Conservation (phyloP, 1,284 basidiomycete genomes). For the Phaffia rhodozyma region DNA sequence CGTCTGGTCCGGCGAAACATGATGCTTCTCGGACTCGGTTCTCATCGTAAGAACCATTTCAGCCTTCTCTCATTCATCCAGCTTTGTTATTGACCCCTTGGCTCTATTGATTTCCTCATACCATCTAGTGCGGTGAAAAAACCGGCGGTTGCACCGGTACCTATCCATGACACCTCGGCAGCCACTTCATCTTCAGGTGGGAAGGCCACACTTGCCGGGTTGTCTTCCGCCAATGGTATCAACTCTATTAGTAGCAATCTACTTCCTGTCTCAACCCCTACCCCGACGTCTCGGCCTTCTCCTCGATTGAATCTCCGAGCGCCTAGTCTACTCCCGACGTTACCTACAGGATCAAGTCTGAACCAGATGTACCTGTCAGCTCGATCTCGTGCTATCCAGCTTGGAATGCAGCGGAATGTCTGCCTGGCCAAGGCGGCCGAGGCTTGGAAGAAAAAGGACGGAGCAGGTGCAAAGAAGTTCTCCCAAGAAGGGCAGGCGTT, state of each 20-base stretch:
- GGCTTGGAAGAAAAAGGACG: conserved; percentile 86
- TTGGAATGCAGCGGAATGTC: conserved; percentile 85
- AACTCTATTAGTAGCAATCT: conserved; percentile 63
- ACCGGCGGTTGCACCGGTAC: conserved; percentile 24
- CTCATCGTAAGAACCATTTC: conserved; percentile 37
- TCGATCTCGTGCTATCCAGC: conserved; percentile 68
- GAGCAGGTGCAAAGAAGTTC: conserved; percentile 85
- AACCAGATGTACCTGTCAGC: conserved; percentile 78
- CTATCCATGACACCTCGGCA: conserved; percentile 27
- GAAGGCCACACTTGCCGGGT: conserved; percentile 43
- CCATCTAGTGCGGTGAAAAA: conserved; percentile 32
- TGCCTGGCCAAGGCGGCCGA: conserved; percentile 91
- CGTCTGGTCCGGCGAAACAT: conserved; percentile 37
- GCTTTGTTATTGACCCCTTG: not conserved
- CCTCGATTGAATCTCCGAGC: conserved; percentile 68
- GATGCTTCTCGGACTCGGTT: conserved; percentile 77
- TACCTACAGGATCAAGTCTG: conserved; percentile 66
- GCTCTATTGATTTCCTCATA: not conserved
- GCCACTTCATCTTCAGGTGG: conserved; percentile 36
- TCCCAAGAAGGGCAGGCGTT: conserved; percentile 84
- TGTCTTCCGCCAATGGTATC: conserved; percentile 21
- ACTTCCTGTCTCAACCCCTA: conserved; percentile 61
- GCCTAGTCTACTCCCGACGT: conserved; percentile 72
- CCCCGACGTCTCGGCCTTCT: conserved; percentile 77
- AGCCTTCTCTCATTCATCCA: not conserved